phyloP scores from a whole-genome alignment of 2,329 filamentous ascomycete species.

The Zymoseptoria ardabiliae region DNA sequence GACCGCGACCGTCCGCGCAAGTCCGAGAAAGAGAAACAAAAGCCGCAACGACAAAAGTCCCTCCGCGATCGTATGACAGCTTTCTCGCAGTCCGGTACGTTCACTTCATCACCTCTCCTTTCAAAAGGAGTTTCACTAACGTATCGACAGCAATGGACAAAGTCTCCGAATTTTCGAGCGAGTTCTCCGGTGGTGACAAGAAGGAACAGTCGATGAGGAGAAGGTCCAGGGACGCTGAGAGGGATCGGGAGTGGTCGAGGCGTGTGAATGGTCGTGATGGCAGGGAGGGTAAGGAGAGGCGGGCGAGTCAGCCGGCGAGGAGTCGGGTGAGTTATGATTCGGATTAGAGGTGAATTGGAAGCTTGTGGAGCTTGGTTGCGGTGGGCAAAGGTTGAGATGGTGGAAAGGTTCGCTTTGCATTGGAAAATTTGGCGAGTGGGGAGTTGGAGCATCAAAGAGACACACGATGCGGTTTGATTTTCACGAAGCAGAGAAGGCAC shows the following conservation, averaged over 20 bases:
- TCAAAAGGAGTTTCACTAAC: background rate
- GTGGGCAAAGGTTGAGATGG: background rate
- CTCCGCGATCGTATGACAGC: background rate
- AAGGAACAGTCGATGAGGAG: too few species aligned
- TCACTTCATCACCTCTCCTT: background rate
- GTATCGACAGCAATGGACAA: background rate
- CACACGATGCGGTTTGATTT: background rate
- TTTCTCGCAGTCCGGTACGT: background rate
- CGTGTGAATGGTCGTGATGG: too few species aligned
- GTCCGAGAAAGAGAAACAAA: background rate
- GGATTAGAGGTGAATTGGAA: background rate
- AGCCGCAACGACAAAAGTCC: background rate
- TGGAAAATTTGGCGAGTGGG: too few species aligned
- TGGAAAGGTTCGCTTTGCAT: background rate
- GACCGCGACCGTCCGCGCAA: background rate
- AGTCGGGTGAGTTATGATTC: background rate
- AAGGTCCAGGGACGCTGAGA: too few species aligned
- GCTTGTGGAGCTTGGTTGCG: too few species aligned
- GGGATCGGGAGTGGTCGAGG: background rate
- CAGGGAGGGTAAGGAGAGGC: background rate
- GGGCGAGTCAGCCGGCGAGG: background rate
- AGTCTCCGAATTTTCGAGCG: background rate
- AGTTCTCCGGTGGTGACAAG: background rate
- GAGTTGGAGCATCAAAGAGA: background rate
- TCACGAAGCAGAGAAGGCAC: background rate